Evolutionary conservation across 257 asterid genomes (phyloP).

Genomic region (Solanum bukasovii): DNA sequence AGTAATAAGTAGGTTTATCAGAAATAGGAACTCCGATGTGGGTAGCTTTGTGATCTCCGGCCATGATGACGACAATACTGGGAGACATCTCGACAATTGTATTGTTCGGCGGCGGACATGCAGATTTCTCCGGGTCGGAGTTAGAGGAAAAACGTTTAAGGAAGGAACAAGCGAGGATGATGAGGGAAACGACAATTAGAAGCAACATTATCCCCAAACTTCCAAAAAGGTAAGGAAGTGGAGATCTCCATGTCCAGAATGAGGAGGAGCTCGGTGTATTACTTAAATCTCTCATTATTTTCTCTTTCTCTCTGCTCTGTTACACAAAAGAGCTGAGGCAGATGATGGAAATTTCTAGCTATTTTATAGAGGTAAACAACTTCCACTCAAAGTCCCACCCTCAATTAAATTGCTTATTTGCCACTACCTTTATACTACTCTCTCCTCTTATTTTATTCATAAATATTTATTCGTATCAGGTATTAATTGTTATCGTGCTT

Average conservation of each 20-base stretch:
- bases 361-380: background rate
- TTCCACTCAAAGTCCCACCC: background rate
- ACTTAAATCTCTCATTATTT: background rate
- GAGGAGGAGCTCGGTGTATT: background rate
- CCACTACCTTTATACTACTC: background rate
- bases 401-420: background rate
- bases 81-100: constrained; percentile 18
- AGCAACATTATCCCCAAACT: constrained; percentile 37
- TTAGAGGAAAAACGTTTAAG: constrained; percentile 6
- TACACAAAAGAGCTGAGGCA: background rate
- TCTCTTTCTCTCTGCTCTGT: constrained; percentile 1
- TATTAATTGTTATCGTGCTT: too few relatives aligned
- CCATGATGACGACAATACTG: constrained; percentile 61
- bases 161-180: constrained; percentile 49
- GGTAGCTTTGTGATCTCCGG: constrained; percentile 66
- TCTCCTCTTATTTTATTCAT: background rate
- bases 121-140: constrained; percentile 22
- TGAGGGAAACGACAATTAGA: constrained; percentile 32
- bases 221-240: constrained; percentile 60
- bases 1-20: background rate
- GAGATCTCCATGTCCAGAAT: constrained; percentile 62
- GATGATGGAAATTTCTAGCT: background rate
- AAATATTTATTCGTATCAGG: background rate
- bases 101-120: background rate
- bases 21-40: constrained; percentile 45